Evolutionary conservation across 1,139 yeast genomes (phyloP).

Genomic region (Protomyces pachydermus): DNA sequence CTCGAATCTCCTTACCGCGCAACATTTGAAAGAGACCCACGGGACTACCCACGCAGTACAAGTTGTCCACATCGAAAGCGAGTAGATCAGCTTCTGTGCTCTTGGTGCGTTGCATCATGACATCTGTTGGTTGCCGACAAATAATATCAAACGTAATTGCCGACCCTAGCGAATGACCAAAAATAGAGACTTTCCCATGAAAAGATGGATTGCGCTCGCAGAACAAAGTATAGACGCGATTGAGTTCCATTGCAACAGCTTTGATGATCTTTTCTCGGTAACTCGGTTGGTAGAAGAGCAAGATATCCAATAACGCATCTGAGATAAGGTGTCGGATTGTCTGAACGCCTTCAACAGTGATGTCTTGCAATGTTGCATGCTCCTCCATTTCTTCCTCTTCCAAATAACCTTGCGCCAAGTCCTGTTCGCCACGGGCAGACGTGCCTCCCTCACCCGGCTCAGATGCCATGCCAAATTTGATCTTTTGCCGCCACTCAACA

Average conservation of each 20-base stretch:
- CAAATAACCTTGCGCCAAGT: slow-evolving; percentile 18
- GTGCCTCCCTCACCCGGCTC: slow-evolving; percentile 21
- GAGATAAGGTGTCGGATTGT: slow-evolving; percentile 73
- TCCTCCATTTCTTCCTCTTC: slow-evolving; percentile 35
- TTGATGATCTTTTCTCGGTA: slow-evolving; percentile 59
- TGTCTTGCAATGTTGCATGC: slow-evolving; percentile 62
- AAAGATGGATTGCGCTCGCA: slow-evolving; percentile 62
- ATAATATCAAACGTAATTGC: slow-evolving; percentile 76
- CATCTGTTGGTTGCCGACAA: slow-evolving; percentile 49
- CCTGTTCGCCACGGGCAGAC: slow-evolving; percentile 30
- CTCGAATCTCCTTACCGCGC: slow-evolving; percentile 33
- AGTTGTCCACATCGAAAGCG: slow-evolving; percentile 63
- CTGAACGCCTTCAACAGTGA: slow-evolving; percentile 72
- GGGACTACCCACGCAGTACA: slow-evolving; percentile 85
- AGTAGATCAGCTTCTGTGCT: not conserved
- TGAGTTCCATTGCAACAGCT: slow-evolving; percentile 57
- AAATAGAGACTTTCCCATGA: slow-evolving; percentile 66
- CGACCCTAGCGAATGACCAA: slow-evolving; percentile 91
- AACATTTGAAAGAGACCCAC: slow-evolving; percentile 62
- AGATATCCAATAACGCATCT: slow-evolving; percentile 81
- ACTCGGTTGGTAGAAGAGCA: slow-evolving; percentile 69
- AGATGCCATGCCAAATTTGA: slow-evolving; percentile 31
- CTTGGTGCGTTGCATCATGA: not conserved
- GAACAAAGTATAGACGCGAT: slow-evolving; percentile 62
- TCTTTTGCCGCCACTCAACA: slow-evolving; percentile 36